Conservation (phyloP, 2,329 filamentous ascomycete species). For the Fusarium chaquense region DNA sequence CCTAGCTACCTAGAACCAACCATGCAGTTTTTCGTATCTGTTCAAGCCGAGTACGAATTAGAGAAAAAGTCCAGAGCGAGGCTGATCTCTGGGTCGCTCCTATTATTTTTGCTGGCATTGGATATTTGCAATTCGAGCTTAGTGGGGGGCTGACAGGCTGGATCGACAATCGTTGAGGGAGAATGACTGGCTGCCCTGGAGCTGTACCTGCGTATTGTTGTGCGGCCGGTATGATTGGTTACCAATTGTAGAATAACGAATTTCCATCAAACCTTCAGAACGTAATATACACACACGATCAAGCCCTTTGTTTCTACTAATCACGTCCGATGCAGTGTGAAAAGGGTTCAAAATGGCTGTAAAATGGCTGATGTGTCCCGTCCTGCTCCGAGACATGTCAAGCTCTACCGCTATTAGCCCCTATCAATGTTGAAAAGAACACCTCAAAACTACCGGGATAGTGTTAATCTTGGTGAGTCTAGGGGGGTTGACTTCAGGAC, state of each 20-base stretch:
- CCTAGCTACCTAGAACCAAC: neutral
- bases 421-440: constrained; percentile 26
- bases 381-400: constrained; percentile 20
- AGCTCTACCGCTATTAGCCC: constrained; percentile 21
- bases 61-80: constrained; percentile 4
- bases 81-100: constrained; percentile 1
- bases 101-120: constrained; percentile 9
- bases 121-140: constrained; percentile 15
- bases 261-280: neutral
- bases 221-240: constrained; percentile 17
- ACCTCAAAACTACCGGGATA: constrained; percentile 35
- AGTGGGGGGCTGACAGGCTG: constrained; percentile 26
- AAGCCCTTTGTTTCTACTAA: neutral
- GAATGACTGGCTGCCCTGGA: constrained; percentile 17
- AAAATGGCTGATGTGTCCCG: constrained; percentile 10
- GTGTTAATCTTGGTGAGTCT: constrained; percentile 27
- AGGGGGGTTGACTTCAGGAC: constrained; percentile 5
- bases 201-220: constrained; percentile 39
- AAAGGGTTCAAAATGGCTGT: neutral
- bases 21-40: constrained; percentile 6
- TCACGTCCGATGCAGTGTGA: neutral
- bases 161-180: constrained; percentile 29
- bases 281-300: no score
- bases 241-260: neutral
- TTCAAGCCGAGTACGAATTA: constrained; percentile 30